Conservation (phyloP, 2,329 filamentous ascomycete species). For the Sarocladium strictum region DNA sequence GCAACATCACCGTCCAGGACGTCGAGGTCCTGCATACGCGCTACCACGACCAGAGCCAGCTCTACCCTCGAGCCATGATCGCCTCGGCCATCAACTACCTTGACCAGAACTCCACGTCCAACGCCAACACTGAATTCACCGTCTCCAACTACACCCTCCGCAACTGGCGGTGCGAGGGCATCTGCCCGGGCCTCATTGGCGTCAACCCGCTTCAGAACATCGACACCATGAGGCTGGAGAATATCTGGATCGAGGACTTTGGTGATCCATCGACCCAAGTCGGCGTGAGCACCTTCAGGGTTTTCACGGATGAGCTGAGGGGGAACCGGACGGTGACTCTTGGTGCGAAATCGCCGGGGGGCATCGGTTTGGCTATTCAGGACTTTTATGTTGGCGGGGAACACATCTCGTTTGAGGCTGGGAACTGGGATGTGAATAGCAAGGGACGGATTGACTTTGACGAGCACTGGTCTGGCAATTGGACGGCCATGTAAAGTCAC, state of each 20-base stretch:
- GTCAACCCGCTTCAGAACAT: constrained; percentile 16
- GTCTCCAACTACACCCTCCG: constrained; percentile 14
- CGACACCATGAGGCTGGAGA: constrained; percentile 12
- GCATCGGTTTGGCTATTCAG: constrained; percentile 13
- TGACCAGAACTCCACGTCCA: constrained; percentile 11
- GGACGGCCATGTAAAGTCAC: too few relatives aligned
- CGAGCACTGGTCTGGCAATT: constrained; percentile 11
- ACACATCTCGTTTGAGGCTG: constrained; percentile 12
- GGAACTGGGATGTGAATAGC: constrained; percentile 12
- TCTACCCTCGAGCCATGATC: constrained; percentile 13
- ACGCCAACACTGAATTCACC: constrained; percentile 12
- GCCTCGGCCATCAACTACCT: constrained; percentile 13
- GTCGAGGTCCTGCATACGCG: constrained; percentile 22
- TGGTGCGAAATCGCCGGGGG: constrained; percentile 12
- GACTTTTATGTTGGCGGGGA: constrained; percentile 14
- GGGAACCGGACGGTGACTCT: constrained; percentile 11
- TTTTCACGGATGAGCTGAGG: constrained; percentile 12
- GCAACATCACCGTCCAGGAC: constrained; percentile 19
- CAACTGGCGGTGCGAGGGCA: constrained; percentile 16
- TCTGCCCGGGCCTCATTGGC: constrained; percentile 14
- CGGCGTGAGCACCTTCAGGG: constrained; percentile 12
- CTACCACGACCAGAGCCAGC: constrained; percentile 10
- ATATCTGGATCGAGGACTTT: constrained; percentile 13
- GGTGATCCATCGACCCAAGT: constrained; percentile 6
- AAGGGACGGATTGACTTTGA: constrained; percentile 13